Percentiles rank a stretch among this genome's conserved stretches.
Conservation (phyloP, 495 filamentous ascomycete genomes). For the Tetracladium setigerum region DNA sequence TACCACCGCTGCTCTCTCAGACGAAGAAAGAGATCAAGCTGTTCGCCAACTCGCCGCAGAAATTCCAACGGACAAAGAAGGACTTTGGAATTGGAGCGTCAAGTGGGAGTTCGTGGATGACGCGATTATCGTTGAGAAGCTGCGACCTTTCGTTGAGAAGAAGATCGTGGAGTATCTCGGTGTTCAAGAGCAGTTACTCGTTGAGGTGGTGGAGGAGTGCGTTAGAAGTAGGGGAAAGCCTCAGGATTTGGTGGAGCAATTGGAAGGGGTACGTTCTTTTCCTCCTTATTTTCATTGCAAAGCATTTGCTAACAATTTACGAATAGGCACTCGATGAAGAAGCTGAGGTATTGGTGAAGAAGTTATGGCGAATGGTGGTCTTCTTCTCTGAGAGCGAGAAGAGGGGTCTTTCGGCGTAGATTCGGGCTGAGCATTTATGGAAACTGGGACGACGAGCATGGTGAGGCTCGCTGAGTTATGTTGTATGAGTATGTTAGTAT, state of each 20-base stretch:
- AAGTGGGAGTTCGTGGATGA: constrained; percentile 94
- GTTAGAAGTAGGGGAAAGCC: constrained; percentile 70
- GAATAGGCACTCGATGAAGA: constrained; percentile 84
- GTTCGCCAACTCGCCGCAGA: constrained; percentile 75
- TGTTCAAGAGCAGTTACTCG: constrained; percentile 91
- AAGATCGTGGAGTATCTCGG: constrained; percentile 95
- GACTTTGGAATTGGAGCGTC: constrained; percentile 85
- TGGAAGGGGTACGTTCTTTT: constrained; percentile 64
- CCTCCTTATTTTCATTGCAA: constrained; percentile 2
- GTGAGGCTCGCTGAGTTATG: too few relatives aligned
- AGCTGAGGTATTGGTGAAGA: constrained; percentile 87
- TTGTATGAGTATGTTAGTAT: too few relatives aligned
- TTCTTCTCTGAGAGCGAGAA: constrained; percentile 97
- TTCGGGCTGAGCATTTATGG: not conserved
- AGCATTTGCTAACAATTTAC: constrained; percentile 26
- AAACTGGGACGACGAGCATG: too few relatives aligned
- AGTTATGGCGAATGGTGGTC: constrained; percentile 97
- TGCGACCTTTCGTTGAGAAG: constrained; percentile 94
- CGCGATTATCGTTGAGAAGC: constrained; percentile 72
- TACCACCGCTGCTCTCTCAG: constrained; percentile 60
- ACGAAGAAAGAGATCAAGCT: constrained; percentile 77
- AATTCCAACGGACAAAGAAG: constrained; percentile 80
- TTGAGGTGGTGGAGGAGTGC: constrained; percentile 87
- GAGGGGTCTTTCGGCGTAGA: constrained; percentile 65
- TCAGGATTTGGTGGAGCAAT: constrained; percentile 71